Evolutionary conservation across 352 stramenopile species (phyloP), one percentile per base, ranked within the genome.

Genomic region (Blastocystis sp.): DNA sequence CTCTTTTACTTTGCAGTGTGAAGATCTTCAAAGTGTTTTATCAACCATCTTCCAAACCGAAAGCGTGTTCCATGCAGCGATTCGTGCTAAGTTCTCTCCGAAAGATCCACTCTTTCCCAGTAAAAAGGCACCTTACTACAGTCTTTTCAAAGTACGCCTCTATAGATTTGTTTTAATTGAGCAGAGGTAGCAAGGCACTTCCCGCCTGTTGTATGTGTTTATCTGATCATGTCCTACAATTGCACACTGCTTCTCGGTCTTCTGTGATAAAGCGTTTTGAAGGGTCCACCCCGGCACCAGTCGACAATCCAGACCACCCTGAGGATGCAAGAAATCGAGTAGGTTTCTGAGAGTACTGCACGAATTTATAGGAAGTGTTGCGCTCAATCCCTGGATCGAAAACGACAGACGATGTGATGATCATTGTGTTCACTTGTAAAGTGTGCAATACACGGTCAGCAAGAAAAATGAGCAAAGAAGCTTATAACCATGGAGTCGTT

Each of bases 361-460:
- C 29, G 29, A 18, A 84, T 84, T 18, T 13, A 9, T 68, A 84
- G 73, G 73, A 84, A 64, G 73, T 84, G 50, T 29, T 84, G 39
- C 53, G 26, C 20, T 68, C 47, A 8, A 84, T 95, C 62, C 93
- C 94, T 20, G 93, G 93, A 50, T 90, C 93, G 23, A 91, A 96
- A 84, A 95, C 95, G 2, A 92, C 94, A 1, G 93, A 93, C 26
- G 95, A 96, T 15, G 98, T 98, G 89, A 95, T 99, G 73, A 96
- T 98, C 13, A 98, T 99, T 90, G 90, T 99, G 7, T 99, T 97
- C 91, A 99, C 97, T 18, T 99, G 97, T 90, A 96, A 90, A 92
- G 95, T 98, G 34, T 99, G 97, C 90, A 93, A 98, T 69, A 99
- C 96, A 55, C 94, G 97, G 26, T 94, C 95, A 9, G 96, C 95